These are phyloP conservation scores for Colletotrichum cuscutae DNA, from an alignment of 2,329 filamentous ascomycete species.

Conservation along the genomic window DNA sequence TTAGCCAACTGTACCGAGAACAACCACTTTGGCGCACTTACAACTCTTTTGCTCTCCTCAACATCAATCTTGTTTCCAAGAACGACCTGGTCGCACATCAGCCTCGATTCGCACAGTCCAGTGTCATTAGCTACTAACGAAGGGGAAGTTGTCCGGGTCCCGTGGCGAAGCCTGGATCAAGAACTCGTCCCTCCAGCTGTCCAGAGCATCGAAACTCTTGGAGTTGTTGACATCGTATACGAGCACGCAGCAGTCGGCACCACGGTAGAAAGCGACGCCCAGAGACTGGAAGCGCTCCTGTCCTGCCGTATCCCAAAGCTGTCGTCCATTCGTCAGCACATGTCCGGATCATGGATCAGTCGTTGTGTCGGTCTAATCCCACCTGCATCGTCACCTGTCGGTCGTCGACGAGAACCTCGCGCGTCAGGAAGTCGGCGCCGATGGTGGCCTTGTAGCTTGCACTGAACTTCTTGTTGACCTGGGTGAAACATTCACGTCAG, in stretches of 20 bases:
- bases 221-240: slow-evolving; percentile 99
- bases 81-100: slow-evolving; percentile 72
- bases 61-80: slow-evolving; percentile 99
- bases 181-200: slow-evolving; percentile 99
- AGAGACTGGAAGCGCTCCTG: slow-evolving; percentile 98
- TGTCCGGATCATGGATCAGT: background rate
- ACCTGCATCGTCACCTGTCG: slow-evolving; percentile 98
- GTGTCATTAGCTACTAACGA: slow-evolving; percentile 71
- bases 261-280: slow-evolving; percentile 96
- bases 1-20: background rate
- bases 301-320: slow-evolving; percentile 98
- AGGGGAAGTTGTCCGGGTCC: slow-evolving; percentile 97
- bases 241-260: slow-evolving; percentile 96
- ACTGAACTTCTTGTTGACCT: slow-evolving; percentile 99
- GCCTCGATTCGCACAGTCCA: background rate
- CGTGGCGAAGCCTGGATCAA: slow-evolving; percentile 96
- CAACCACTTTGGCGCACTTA: slow-evolving; percentile 48
- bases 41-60: slow-evolving; percentile 95
- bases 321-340: slow-evolving; percentile 20
- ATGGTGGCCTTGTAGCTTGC: slow-evolving; percentile 99
- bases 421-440: slow-evolving; percentile 97
- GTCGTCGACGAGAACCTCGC: slow-evolving; percentile 97
- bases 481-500: slow-evolving; percentile 4
- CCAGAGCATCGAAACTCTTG: slow-evolving; percentile 98
- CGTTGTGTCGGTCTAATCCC: slow-evolving; percentile 40